phyloP scores from a whole-genome alignment of 768 basidiomycete genomes.

The Suillus discolor region DNA sequence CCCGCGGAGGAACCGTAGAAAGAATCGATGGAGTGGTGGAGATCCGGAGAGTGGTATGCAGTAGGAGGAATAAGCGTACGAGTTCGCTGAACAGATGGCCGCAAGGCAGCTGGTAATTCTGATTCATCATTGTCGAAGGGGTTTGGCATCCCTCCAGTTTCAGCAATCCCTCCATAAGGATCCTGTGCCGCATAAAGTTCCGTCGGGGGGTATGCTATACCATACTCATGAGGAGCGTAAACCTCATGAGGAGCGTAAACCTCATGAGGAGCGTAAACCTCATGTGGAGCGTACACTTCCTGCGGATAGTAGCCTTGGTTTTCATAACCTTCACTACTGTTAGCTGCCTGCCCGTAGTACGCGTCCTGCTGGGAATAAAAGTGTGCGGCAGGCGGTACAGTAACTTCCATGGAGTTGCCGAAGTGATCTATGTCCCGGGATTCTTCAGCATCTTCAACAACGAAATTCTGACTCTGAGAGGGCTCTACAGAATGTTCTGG shows the following conservation, averaged over 20 bases:
- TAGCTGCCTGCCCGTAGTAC: constrained; percentile 9
- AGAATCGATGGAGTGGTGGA: constrained; percentile 31
- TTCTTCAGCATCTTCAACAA: constrained; percentile 19
- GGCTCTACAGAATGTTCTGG: constrained; percentile 15
- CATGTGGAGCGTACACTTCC: constrained; percentile 25
- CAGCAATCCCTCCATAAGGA: constrained; percentile 17
- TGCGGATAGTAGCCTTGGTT: constrained; percentile 23
- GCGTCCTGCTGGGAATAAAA: constrained; percentile 25
- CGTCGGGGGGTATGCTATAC: constrained; percentile 31
- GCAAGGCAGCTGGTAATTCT: constrained; percentile 19
- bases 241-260: constrained; percentile 15
- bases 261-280: constrained; percentile 14
- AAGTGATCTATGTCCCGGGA: constrained; percentile 27
- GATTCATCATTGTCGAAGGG: constrained; percentile 14
- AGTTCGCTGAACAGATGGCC: constrained; percentile 15
- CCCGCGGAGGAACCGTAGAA: constrained; percentile 21
- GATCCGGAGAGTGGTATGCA: constrained; percentile 6
- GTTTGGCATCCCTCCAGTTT: constrained; percentile 17
- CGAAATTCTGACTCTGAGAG: constrained; percentile 13
- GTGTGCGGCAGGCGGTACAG: constrained; percentile 21
- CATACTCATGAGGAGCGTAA: constrained; percentile 20
- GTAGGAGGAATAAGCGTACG: constrained; percentile 7
- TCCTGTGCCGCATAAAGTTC: constrained; percentile 25
- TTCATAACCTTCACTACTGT: constrained; percentile 8
- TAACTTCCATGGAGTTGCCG: constrained; percentile 18